A percentile compares a stretch with the other conserved stretches of the same genome.
These are phyloP conservation scores for Vachellia pachyceras DNA, from an alignment of 306 rosid species.

Conservation along the genomic window DNA sequence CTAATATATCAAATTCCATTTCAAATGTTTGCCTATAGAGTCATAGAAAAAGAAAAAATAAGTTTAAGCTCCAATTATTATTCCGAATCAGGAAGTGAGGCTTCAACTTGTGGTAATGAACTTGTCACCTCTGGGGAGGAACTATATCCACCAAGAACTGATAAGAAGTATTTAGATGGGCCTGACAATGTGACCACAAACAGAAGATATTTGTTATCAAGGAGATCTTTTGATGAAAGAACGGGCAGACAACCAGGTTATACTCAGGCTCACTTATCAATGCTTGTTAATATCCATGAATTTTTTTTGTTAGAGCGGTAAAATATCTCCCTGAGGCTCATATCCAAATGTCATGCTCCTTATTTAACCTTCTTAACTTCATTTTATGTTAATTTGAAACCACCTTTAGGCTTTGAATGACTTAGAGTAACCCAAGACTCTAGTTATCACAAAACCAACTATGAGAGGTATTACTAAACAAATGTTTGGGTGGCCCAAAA, in stretches of 20 bases:
- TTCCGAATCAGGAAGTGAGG: conserved; percentile 89
- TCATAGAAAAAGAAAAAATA: conserved; percentile 62
- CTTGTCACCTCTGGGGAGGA: conserved; percentile 59
- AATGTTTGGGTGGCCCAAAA: conserved; percentile 24
- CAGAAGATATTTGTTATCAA: conserved; percentile 45
- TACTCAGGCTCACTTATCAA: conserved; percentile 1
- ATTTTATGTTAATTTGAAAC: too few species aligned
- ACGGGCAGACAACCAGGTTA: conserved; percentile 60
- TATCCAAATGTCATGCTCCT: too few species aligned
- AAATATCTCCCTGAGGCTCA: conserved; percentile 22
- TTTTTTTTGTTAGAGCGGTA: neutral
- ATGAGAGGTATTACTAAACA: neutral
- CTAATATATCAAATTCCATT: conserved; percentile 68
- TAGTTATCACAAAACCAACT: neutral
- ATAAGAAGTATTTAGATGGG: conserved; percentile 50
- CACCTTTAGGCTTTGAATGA: too few species aligned
- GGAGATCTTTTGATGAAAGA: conserved; percentile 54
- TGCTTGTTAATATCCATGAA: conserved; percentile 26
- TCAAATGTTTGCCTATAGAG: conserved; percentile 79
- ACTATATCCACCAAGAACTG: conserved; percentile 50
- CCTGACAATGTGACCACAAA: conserved; percentile 38
- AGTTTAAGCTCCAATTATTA: conserved; percentile 49
- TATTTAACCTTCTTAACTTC: too few species aligned
- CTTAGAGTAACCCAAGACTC: too few species aligned
- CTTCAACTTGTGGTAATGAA: conserved; percentile 82